Percentiles rank a stretch among this genome's conserved stretches.
Conservation (phyloP, 805 yeast species). For the Jamesozyma piceae region DNA sequence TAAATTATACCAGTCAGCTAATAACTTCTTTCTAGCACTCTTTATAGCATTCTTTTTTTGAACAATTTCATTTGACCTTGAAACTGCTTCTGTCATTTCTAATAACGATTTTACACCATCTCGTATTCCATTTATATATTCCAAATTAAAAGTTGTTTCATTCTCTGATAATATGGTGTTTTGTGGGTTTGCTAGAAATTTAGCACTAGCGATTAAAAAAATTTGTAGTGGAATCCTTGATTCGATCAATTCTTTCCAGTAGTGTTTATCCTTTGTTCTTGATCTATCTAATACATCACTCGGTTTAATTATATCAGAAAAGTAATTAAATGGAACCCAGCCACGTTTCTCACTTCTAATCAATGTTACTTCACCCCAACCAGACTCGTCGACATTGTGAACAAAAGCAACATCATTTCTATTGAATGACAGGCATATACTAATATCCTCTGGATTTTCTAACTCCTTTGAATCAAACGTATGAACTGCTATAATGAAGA, state of each 20-base stretch:
- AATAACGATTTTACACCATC: conserved; percentile 62
- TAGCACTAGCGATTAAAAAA: conserved; percentile 1
- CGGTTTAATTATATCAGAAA: conserved; percentile 37
- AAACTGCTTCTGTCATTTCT: conserved; percentile 62
- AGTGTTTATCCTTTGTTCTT: background rate
- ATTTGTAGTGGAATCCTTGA: conserved; percentile 3
- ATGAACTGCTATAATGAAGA: conserved; percentile 51
- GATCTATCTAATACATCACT: background rate
- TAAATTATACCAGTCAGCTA: conserved; percentile 74
- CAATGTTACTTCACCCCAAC: conserved; percentile 81
- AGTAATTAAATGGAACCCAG: conserved; percentile 82
- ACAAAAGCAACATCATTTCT: conserved; percentile 67
- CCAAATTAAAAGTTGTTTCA: conserved; percentile 41
- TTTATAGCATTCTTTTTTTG: conserved; percentile 52
- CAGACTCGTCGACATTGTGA: conserved; percentile 68
- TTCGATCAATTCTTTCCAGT: conserved; percentile 1
- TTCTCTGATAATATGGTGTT: conserved; percentile 42
- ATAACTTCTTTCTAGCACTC: conserved; percentile 53
- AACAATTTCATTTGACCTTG: conserved; percentile 63
- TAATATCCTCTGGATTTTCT: conserved; percentile 55
- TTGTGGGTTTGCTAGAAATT: conserved; percentile 29
- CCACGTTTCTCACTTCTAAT: conserved; percentile 57
- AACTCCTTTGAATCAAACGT: conserved; percentile 49
- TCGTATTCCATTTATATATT: conserved; percentile 53
- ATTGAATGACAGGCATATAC: conserved; percentile 65